Evolutionary conservation across 2,329 filamentous ascomycete genomes (phyloP).

Genomic region (Hypomyces perniciosus): DNA sequence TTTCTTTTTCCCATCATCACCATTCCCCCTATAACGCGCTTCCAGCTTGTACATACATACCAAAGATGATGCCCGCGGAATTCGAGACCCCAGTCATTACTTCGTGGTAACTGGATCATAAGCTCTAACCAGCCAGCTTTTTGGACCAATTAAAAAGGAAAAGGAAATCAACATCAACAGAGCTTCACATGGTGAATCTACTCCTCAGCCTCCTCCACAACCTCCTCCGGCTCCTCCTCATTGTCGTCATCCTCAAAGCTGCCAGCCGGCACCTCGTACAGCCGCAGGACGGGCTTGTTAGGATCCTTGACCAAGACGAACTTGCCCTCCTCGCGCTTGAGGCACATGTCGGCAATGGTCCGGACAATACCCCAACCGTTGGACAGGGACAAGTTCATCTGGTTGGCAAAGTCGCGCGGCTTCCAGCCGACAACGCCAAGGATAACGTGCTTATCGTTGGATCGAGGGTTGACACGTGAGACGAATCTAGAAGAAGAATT

Average conservation of each 20-base stretch:
- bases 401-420: constrained; percentile 88
- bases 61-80: not conserved
- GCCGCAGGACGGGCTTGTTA: constrained; percentile 88
- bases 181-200: constrained; percentile 13
- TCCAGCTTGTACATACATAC: not conserved
- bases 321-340: constrained; percentile 72
- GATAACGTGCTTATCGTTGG: constrained; percentile 88
- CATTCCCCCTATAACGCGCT: not conserved
- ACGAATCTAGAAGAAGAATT: constrained; percentile 62
- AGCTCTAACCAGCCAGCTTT: not conserved
- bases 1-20: not conserved
- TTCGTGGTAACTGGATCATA: constrained; percentile 1
- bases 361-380: constrained; percentile 99
- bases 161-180: not conserved
- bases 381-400: constrained; percentile 96
- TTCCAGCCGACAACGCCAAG: constrained; percentile 97
- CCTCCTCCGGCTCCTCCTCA: constrained; percentile 51
- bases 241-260: constrained; percentile 90
- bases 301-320: constrained; percentile 84
- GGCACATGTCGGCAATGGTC: constrained; percentile 92
- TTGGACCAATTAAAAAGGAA: not conserved
- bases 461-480: constrained; percentile 86
- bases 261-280: constrained; percentile 83
- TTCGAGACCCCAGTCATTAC: not conserved
- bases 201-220: constrained; percentile 35